Evolutionary conservation across 2,329 filamentous ascomycete species (phyloP).

Genomic region (Macrophomina tecta): DNA sequence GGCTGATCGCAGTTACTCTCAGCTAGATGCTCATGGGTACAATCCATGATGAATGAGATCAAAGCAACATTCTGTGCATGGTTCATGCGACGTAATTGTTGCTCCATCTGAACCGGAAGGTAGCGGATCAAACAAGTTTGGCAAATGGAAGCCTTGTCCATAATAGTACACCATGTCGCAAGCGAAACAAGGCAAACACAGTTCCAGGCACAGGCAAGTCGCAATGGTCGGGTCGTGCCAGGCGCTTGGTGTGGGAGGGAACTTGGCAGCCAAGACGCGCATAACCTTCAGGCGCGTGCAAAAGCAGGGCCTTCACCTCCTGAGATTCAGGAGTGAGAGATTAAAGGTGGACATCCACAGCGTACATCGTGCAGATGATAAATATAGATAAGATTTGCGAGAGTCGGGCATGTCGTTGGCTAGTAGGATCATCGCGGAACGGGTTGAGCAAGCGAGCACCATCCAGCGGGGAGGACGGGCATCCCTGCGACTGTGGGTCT

Average conservation of each 20-base stretch:
- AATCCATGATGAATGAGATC: too few relatives aligned
- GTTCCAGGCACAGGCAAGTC: too few relatives aligned
- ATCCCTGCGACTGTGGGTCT: not conserved
- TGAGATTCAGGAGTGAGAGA: too few relatives aligned
- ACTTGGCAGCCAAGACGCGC: not conserved
- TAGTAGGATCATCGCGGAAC: not conserved
- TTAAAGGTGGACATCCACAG: not conserved
- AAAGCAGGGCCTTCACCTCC: not conserved
- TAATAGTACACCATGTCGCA: too few relatives aligned
- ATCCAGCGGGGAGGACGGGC: constrained; percentile 2
- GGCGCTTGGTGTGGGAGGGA: not conserved
- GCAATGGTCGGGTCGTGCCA: too few relatives aligned
- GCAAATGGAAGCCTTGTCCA: too few relatives aligned
- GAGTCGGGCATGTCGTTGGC: not conserved
- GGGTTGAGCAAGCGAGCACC: not conserved
- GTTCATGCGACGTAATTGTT: too few relatives aligned
- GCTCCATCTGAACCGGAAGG: too few relatives aligned
- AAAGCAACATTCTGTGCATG: too few relatives aligned
- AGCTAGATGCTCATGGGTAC: not conserved
- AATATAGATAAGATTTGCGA: not conserved
- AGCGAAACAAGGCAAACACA: too few relatives aligned
- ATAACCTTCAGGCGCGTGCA: not conserved
- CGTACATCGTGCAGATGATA: not conserved
- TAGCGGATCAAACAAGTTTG: too few relatives aligned
- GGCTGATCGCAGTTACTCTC: not conserved